Evolutionary conservation across 2,329 filamentous ascomycete genomes (phyloP).

Genomic region (Fusarium nematophilum): DNA sequence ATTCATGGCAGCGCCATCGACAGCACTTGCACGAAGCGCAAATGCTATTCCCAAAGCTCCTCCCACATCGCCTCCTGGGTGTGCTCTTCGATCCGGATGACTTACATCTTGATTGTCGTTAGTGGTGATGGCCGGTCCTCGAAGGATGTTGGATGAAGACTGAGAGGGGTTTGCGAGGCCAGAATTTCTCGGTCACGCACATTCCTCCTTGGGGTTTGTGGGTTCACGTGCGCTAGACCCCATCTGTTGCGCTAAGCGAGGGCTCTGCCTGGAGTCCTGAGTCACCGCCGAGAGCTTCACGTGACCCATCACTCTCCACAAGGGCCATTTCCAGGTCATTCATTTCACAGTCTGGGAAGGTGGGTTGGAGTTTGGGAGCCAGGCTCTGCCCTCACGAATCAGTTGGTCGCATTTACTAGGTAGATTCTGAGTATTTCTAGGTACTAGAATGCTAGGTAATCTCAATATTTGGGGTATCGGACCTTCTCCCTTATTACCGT

Average conservation of each 20-base stretch:
- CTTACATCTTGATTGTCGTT: conserved; percentile 60
- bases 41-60: conserved; percentile 23
- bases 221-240: conserved; percentile 54
- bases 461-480: too few species aligned
- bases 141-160: conserved; percentile 52
- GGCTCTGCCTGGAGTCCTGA: conserved; percentile 50
- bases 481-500: too few species aligned
- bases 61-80: conserved; percentile 23
- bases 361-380: background rate
- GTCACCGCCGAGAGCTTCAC: conserved; percentile 36
- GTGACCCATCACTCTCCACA: conserved; percentile 32
- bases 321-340: conserved; percentile 6
- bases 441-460: too few species aligned
- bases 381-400: too few species aligned
- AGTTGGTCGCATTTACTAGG: too few species aligned
- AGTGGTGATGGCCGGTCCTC: conserved; percentile 56
- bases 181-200: conserved; percentile 55
- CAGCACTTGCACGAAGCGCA: conserved; percentile 29
- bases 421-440: too few species aligned
- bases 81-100: conserved; percentile 39
- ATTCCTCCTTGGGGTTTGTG: conserved; percentile 55
- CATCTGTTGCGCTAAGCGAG: conserved; percentile 53
- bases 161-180: conserved; percentile 54
- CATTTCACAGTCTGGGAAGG: too few species aligned
- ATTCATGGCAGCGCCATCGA: conserved; percentile 32